Evolutionary conservation across 1,284 basidiomycete species (phyloP).

Genomic region (Naganishia cerealis): DNA sequence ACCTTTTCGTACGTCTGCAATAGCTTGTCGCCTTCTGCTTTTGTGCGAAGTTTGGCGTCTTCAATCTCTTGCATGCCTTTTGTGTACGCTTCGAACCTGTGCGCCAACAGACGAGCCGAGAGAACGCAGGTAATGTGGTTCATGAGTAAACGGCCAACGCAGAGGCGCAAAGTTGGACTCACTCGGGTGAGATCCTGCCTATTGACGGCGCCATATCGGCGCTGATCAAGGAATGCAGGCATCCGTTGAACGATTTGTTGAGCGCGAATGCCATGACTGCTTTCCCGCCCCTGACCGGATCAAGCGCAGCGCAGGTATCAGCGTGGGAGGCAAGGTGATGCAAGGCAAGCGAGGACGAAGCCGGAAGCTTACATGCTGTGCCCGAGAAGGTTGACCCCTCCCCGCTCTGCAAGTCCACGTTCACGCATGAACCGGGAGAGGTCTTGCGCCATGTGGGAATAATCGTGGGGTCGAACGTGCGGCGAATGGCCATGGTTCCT

Average conservation of each 20-base stretch:
- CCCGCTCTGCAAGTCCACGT: constrained; percentile 43
- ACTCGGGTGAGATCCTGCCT: constrained; percentile 59
- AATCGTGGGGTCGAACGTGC: constrained; percentile 56
- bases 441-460: constrained; percentile 56
- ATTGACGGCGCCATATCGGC: constrained; percentile 60
- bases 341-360: neutral
- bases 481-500: constrained; percentile 61
- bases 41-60: constrained; percentile 50
- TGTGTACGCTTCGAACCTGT: constrained; percentile 55
- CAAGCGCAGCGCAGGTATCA: neutral
- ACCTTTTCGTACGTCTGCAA: constrained; percentile 56
- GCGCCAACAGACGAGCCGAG: neutral
- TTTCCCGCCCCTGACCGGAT: constrained; percentile 58
- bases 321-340: neutral
- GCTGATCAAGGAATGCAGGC: constrained; percentile 55
- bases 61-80: constrained; percentile 59
- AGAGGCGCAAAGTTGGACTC: constrained; percentile 11
- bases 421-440: constrained; percentile 55
- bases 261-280: constrained; percentile 59
- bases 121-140: neutral
- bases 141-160: neutral
- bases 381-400: constrained; percentile 57
- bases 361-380: constrained; percentile 58
- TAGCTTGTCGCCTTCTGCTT: constrained; percentile 59
- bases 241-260: constrained; percentile 49